Evolutionary conservation across 192 early-diverging fungal species (phyloP), one percentile per base, ranked within the genome.

Genomic region (Entrophospora sp.): DNA sequence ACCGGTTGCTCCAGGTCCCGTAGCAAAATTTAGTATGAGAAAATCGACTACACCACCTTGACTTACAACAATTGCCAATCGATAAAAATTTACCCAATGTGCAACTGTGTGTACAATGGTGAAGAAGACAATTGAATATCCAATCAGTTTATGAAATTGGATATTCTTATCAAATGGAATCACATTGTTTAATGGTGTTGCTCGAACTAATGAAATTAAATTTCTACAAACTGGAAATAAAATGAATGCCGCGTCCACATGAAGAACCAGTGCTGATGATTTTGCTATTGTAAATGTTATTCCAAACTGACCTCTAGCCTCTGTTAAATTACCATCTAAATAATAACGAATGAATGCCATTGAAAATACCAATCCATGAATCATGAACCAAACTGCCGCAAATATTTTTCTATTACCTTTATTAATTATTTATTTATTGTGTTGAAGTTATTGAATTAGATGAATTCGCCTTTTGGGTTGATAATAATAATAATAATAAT

Each of bases 101-200:
- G 78, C 78, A 49, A 75, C 61, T 8, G 77, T 81, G 70, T 91
- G 89, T 1, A 88, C 66, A 5, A 83, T 63, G 0, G 81, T 72
- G 60, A 81, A 86, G 55, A 87, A 78, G 18, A 85, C 56, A 71
- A 87, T 74, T n/a, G 82, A 78, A 68, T 81, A 87, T 5, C 82
- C 81, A 24, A 81, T 79, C 27, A 81, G 77, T 74, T 87, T 88
- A 76, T 91, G 89, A 20, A 88, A 86, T 44, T 83, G 81, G 31
- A 89, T 77, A 73, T 85, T 83, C 73, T 87, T 80, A 67, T 91
- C 87, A 49, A 91, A 78, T 16, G 82, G 81, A 20, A 91, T 72
- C 36, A 85, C 78, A 9, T 73, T 63, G 49, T 79, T 79, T 28
- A 89, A 70, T 22, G 85, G 77, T 1, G 80, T 80, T 36, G 75